A percentile compares a stretch with the other conserved stretches of the same genome.
phyloP scores from a whole-genome alignment of 176 grass and related monocot species.

The Olyra latifolia region DNA sequence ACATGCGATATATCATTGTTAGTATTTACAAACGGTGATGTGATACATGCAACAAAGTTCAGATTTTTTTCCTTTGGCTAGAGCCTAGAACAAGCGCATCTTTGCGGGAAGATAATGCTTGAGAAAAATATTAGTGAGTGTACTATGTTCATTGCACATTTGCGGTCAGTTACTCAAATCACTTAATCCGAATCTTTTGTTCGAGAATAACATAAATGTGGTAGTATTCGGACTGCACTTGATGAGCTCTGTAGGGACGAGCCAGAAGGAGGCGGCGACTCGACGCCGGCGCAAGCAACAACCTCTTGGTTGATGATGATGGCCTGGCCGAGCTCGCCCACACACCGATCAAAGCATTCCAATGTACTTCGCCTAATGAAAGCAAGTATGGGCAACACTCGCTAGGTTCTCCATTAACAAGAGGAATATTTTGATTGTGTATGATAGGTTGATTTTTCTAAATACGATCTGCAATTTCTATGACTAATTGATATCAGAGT shows the following conservation, averaged over 20 bases:
- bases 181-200: not conserved
- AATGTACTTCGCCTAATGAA: too few relatives aligned
- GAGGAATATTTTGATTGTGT: too few relatives aligned
- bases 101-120: not conserved
- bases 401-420: too few relatives aligned
- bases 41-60: not conserved
- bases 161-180: not conserved
- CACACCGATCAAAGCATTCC: too few relatives aligned
- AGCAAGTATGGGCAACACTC: too few relatives aligned
- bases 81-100: not conserved
- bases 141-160: not conserved
- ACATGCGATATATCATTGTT: too few relatives aligned
- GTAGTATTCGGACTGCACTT: constrained; percentile 62
- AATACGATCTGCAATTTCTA: too few relatives aligned
- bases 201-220: not conserved
- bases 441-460: too few relatives aligned
- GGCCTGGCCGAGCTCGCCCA: too few relatives aligned
- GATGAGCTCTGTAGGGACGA: constrained; percentile 79
- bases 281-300: constrained; percentile 68
- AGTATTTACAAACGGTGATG: not conserved
- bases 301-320: constrained; percentile 72
- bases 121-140: not conserved
- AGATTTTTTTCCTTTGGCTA: not conserved
- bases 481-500: too few relatives aligned
- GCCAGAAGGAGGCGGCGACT: constrained; percentile 75